A percentile compares a stretch with the other conserved stretches of the same genome.
Conservation (phyloP, 345 rosid species). For the Laguncularia racemosa region DNA sequence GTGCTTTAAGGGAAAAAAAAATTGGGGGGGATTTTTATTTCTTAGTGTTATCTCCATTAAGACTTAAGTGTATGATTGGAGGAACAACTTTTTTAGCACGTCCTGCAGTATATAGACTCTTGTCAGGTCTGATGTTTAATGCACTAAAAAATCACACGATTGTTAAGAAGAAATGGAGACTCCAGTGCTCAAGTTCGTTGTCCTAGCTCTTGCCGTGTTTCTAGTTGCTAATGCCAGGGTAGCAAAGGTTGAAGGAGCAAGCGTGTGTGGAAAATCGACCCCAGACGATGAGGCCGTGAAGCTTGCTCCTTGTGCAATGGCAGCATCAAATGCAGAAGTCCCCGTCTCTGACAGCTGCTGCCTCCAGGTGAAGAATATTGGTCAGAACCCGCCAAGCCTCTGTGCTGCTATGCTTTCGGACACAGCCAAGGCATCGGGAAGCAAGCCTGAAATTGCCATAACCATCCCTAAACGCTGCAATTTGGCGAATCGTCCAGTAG, state of each 20-base stretch:
- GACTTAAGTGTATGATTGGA: constrained; percentile 15
- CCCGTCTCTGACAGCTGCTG: constrained; percentile 64
- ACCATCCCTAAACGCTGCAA: constrained; percentile 90
- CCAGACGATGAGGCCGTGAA: constrained; percentile 78
- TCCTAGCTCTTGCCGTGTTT: constrained; percentile 4
- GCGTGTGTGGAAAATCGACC: constrained; percentile 64
- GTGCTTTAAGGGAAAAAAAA: no score
- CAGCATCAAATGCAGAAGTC: constrained; percentile 44
- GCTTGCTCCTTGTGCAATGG: constrained; percentile 72
- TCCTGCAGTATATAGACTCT: constrained; percentile 22
- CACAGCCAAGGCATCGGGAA: constrained; percentile 61
- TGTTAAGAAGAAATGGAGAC: constrained; percentile 14
- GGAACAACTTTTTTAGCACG: constrained; percentile 8
- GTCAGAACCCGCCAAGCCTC: constrained; percentile 61
- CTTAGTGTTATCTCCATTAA: constrained; percentile 27
- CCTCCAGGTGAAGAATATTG: constrained; percentile 50
- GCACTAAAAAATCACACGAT: background rate
- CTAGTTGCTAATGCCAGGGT: constrained; percentile 11
- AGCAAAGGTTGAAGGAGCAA: constrained; percentile 43
- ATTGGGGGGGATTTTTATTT: background rate
- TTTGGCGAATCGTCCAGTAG: constrained; percentile 65
- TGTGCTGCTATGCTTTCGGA: constrained; percentile 83
- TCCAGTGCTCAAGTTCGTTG: constrained; percentile 21
- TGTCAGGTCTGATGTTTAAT: constrained; percentile 5
- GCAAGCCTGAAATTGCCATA: constrained; percentile 60